Base-by-base conservation (phyloP, 208 protist species). In the Acanthamoeba rhysodes region DNA sequence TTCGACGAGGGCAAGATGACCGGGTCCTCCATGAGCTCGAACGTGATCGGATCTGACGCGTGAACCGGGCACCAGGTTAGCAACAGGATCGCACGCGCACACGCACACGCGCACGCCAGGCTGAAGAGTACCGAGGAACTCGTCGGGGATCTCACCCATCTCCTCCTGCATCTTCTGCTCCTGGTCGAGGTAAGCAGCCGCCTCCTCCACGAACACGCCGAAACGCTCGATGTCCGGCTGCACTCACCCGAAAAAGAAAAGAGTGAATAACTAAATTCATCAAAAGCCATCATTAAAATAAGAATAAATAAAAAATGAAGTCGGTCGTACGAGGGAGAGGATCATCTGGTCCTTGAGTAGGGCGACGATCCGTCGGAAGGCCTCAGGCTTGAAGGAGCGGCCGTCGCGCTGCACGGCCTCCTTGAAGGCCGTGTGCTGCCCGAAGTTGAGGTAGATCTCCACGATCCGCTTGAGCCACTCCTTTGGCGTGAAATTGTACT, bases 11-110 rank as follows among this genome's bases (percentile, higher is more conserved):
- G 96, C 27, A 97, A 70, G 37, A 95, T 96, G 27, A 97, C 96
- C n/a, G 96, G 96, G 91, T 97, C 96, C 70, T 66, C 94, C 96
- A 97, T 97, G 9, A 97, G 34, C 53, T 91, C 95, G n/a, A 27
- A 88, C 10, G 96, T 45, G 27, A 97, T 95, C 80, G 96, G 96
- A 96, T 97, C 96, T 96, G 62, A 37, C 10, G 6, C 34, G 32
- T 27, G 1, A 66, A 76, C 34, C 16, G 29, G 8, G 5, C 70
- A 8, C 48, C 0, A 0, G 48, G 12, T 50, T 0, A 50, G 48
- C 48, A 12, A 50, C 48, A 50, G 48, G 12, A 50, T 0, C 48
- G 5, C 41, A 45, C 41, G 37, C 48, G 5, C 41, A 45, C 41
- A 8, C 22, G 5, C 41, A 94, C 24, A 29, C 12, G 48, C 18